phyloP scores from a whole-genome alignment of 2,329 filamentous ascomycete species.

The Thielaviopsis euricoi region DNA sequence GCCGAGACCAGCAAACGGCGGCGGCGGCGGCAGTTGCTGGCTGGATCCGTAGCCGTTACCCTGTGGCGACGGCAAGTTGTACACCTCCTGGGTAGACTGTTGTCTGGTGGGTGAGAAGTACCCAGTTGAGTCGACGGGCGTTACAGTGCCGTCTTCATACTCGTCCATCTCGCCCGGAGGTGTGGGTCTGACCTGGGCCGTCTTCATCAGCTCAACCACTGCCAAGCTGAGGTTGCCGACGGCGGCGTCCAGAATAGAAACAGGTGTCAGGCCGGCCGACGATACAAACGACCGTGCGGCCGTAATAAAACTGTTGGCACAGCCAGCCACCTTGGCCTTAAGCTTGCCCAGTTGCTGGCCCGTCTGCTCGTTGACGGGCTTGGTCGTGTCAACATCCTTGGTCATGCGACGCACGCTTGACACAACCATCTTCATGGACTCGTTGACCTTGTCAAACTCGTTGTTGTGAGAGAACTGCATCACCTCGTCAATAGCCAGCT shows the following conservation, averaged over 20 bases:
- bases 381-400: constrained; percentile 53
- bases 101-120: constrained; percentile 45
- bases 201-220: constrained; percentile 68
- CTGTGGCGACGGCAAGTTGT: constrained; percentile 7
- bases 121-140: constrained; percentile 48
- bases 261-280: constrained; percentile 69
- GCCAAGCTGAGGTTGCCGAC: constrained; percentile 78
- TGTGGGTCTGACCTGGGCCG: constrained; percentile 68
- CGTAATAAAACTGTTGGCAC: constrained; percentile 90
- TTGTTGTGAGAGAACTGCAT: constrained; percentile 59
- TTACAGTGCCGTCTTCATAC: constrained; percentile 51
- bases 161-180: constrained; percentile 61
- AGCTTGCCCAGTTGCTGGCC: constrained; percentile 49
- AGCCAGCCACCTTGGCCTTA: constrained; percentile 72
- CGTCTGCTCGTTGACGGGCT: constrained; percentile 34
- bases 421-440: constrained; percentile 76
- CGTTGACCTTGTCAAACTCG: constrained; percentile 59
- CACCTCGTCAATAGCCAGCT: constrained; percentile 84
- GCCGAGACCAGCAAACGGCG: constrained; percentile 42
- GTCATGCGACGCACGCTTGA: constrained; percentile 70
- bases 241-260: constrained; percentile 86
- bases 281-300: constrained; percentile 81
- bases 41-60: background rate
- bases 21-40: constrained; percentile 27
- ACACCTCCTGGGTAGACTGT: constrained; percentile 13